phyloP scores from a whole-genome alignment of 345 rosid genomes.

The Geranium brycei region DNA sequence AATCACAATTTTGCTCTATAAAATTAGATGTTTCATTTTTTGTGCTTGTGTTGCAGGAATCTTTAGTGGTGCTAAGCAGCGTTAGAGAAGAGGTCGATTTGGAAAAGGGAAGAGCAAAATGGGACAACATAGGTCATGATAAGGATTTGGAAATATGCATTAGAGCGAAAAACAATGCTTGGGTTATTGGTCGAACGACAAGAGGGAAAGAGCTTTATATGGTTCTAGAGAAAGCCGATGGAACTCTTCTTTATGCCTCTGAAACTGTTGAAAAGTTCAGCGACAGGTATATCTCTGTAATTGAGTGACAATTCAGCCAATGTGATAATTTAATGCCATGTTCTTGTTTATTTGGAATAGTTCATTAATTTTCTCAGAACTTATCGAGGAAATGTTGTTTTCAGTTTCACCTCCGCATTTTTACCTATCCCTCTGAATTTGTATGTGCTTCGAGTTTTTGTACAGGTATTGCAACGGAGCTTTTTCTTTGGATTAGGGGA shows the following conservation, averaged over 20 bases:
- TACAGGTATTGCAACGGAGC: conserved; percentile 42
- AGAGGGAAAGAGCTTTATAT: conserved; percentile 82
- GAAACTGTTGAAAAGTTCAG: conserved; percentile 90
- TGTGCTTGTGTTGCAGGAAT: conserved; percentile 36
- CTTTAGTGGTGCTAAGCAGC: conserved; percentile 63
- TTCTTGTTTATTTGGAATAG: too few relatives aligned
- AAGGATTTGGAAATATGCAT: conserved; percentile 73
- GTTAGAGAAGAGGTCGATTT: conserved; percentile 78
- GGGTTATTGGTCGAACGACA: conserved; percentile 58
- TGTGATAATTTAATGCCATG: too few relatives aligned
- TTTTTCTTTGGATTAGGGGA: conserved; percentile 32
- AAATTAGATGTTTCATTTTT: too few relatives aligned
- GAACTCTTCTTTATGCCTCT: conserved; percentile 75
- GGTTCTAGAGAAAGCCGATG: conserved; percentile 76
- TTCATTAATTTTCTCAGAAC: too few relatives aligned
- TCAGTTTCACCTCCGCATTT: too few relatives aligned
- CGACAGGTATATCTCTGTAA: conserved; percentile 38
- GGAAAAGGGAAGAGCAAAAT: conserved; percentile 52
- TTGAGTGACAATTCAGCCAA: too few relatives aligned
- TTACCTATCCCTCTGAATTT: too few relatives aligned
- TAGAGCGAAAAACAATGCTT: conserved; percentile 68
- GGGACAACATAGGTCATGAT: conserved; percentile 31
- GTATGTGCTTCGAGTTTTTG: not conserved
- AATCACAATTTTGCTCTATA: too few relatives aligned
- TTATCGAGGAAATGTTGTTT: not conserved